Percentiles rank a stretch among this genome's conserved stretches.
Evolutionary conservation across 306 rosid species (phyloP).

Genomic region (Myrica gale): DNA sequence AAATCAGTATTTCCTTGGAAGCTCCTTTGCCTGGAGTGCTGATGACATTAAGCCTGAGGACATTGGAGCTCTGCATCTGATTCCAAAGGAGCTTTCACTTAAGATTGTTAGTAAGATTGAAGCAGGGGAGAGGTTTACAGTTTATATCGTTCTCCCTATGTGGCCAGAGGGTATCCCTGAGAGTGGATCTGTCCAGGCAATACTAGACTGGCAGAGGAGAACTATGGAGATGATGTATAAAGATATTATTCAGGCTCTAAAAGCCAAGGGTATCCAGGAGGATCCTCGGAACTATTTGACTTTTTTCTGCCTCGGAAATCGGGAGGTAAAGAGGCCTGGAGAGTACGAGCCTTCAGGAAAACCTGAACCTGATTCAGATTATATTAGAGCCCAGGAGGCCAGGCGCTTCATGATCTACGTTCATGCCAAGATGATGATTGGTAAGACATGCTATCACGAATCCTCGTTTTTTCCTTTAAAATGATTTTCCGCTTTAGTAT

Average conservation of each 20-base stretch:
- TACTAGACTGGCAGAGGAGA: slow-evolving; percentile 77
- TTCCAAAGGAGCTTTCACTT: slow-evolving; percentile 71
- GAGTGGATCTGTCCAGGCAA: slow-evolving; percentile 74
- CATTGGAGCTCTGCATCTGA: slow-evolving; percentile 58
- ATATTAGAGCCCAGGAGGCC: slow-evolving; percentile 54
- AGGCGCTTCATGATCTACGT: slow-evolving; percentile 78
- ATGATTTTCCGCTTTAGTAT: not conserved
- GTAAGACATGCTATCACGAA: slow-evolving; percentile 32
- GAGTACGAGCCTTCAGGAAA: slow-evolving; percentile 59
- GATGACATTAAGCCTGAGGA: slow-evolving; percentile 64
- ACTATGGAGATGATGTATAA: slow-evolving; percentile 77
- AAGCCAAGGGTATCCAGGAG: slow-evolving; percentile 53
- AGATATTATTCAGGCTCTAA: slow-evolving; percentile 55
- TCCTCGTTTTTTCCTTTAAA: not conserved
- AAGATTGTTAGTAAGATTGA: slow-evolving; percentile 69
- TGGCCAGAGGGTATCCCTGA: slow-evolving; percentile 80
- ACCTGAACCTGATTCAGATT: slow-evolving; percentile 62
- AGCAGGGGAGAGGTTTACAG: slow-evolving; percentile 67
- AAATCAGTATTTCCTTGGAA: slow-evolving; percentile 78
- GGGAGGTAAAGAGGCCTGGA: slow-evolving; percentile 65
- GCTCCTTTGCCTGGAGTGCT: slow-evolving; percentile 54
- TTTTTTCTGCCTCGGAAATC: slow-evolving; percentile 76
- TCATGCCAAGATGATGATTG: slow-evolving; percentile 77
- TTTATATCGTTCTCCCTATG: slow-evolving; percentile 70
- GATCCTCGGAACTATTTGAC: slow-evolving; percentile 75